A percentile compares a stretch with the other conserved stretches of the same genome.
These are phyloP conservation scores for Daldinia bambusicola DNA, from an alignment of 495 filamentous ascomycete genomes.

Conservation along the genomic window DNA sequence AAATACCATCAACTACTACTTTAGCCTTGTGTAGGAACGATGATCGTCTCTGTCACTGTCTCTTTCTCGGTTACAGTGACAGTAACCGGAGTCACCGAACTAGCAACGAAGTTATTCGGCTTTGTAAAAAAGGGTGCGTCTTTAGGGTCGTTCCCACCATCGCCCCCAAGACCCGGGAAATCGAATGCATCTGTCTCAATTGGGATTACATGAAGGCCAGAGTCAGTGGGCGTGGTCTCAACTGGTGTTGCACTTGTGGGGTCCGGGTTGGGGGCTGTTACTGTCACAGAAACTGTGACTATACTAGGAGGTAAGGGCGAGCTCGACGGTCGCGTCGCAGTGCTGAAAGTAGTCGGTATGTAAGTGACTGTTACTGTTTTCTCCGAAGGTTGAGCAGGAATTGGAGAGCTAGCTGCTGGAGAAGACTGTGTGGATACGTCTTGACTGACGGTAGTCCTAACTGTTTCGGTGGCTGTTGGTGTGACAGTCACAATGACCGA, in stretches of 20 bases:
- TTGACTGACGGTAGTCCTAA: conserved; percentile 30
- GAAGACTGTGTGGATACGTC: conserved; percentile 14
- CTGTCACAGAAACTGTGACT: conserved; percentile 35
- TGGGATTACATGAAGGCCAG: conserved; percentile 33
- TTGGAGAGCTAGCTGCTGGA: neutral
- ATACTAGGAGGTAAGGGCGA: conserved; percentile 15
- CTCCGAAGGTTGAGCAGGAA: conserved; percentile 15
- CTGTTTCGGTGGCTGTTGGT: conserved; percentile 35
- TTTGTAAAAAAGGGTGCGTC: conserved; percentile 12
- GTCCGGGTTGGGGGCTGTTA: conserved; percentile 22
- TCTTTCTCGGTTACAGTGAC: conserved; percentile 41
- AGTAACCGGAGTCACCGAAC: neutral
- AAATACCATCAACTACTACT: too few species aligned
- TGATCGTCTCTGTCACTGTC: conserved; percentile 32
- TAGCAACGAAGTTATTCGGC: conserved; percentile 11
- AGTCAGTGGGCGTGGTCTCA: conserved; percentile 22
- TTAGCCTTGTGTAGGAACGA: conserved; percentile 16
- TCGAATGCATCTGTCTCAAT: conserved; percentile 19
- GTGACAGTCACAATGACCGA: conserved; percentile 31
- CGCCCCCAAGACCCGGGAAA: neutral
- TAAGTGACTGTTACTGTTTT: conserved; percentile 38
- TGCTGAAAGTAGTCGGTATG: conserved; percentile 35
- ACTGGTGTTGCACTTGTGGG: conserved; percentile 12
- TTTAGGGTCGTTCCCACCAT: neutral
- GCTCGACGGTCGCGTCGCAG: conserved; percentile 25